Evolutionary conservation across 306 rosid species (phyloP).

Genomic region (Hippophae gyantsensis): DNA sequence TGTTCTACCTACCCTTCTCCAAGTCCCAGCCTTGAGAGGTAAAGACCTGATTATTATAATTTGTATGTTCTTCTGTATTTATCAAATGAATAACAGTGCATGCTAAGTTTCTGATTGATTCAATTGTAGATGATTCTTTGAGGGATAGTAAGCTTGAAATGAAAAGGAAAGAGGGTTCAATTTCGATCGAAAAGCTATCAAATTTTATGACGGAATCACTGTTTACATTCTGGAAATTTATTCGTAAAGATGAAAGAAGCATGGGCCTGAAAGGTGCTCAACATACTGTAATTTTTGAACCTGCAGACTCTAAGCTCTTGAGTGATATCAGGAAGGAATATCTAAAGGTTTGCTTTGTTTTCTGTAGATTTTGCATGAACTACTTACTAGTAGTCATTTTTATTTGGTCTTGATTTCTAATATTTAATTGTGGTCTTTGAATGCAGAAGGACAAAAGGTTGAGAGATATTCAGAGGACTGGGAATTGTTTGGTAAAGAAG

Average conservation of each 20-base stretch:
- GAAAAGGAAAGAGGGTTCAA: constrained; percentile 30
- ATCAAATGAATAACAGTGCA: not conserved
- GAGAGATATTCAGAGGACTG: constrained; percentile 55
- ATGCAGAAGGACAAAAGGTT: constrained; percentile 63
- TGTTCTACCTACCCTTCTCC: constrained; percentile 52
- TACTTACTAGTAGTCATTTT: not conserved
- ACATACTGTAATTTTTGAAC: constrained; percentile 34
- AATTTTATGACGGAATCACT: constrained; percentile 57
- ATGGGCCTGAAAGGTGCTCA: constrained; percentile 25
- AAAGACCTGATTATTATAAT: not conserved
- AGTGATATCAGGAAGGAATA: constrained; percentile 31
- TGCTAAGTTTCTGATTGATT: not conserved
- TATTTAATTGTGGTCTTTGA: not conserved
- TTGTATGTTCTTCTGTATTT: not conserved
- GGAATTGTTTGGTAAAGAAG: constrained; percentile 64
- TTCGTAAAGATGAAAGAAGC: constrained; percentile 44
- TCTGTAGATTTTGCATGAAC: not conserved
- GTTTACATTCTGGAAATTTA: constrained; percentile 56
- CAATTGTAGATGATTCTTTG: constrained; percentile 39
- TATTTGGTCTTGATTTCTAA: not conserved
- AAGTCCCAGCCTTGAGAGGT: constrained; percentile 74
- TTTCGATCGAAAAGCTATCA: constrained; percentile 29
- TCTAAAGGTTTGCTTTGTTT: constrained; percentile 44
- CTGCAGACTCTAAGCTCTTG: constrained; percentile 30
- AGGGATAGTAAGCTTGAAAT: constrained; percentile 27